Percentiles rank a stretch among this genome's conserved stretches.
phyloP scores from a whole-genome alignment of 208 protist genomes.

The Angomonas ambiguus region DNA sequence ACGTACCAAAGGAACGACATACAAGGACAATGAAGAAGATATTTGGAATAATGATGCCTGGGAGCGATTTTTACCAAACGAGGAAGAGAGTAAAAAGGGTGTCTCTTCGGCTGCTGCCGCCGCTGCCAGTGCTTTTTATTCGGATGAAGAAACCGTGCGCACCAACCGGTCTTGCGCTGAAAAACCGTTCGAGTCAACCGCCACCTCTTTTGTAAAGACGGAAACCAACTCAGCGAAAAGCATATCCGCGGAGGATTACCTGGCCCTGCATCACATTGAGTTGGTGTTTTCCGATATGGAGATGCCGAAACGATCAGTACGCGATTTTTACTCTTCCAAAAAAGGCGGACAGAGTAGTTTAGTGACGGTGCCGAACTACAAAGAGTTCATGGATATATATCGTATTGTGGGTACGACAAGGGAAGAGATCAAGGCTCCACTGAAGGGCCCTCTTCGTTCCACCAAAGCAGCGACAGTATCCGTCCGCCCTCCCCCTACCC shows the following conservation, averaged over 20 bases:
- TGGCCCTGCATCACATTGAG: conserved; percentile 23
- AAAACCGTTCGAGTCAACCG: too few species aligned
- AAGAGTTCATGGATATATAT: conserved; percentile 89
- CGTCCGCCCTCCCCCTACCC: not conserved
- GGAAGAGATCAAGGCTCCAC: not conserved
- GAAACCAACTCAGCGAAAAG: not conserved
- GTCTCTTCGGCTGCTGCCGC: conserved; percentile 10
- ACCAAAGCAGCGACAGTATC: too few species aligned
- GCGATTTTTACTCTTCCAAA: conserved; percentile 65
- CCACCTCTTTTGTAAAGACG: too few species aligned
- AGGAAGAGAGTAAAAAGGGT: not conserved
- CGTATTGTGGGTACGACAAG: conserved; percentile 29
- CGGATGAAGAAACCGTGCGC: conserved; percentile 13
- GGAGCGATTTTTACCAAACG: conserved; percentile 16
- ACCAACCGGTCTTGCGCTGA: too few species aligned
- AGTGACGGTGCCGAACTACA: conserved; percentile 78
- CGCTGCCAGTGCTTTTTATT: not conserved
- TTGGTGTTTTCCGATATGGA: conserved; percentile 50
- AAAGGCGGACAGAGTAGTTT: conserved; percentile 26
- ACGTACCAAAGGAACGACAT: not conserved
- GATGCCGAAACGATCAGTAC: conserved; percentile 50
- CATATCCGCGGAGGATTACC: conserved; percentile 29
- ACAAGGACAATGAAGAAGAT: conserved; percentile 1
- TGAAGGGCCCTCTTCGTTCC: not conserved
- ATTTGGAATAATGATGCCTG: conserved; percentile 20